These are phyloP conservation scores for Murraya paniculata DNA, from an alignment of 345 rosid genomes.

Conservation along the genomic window DNA sequence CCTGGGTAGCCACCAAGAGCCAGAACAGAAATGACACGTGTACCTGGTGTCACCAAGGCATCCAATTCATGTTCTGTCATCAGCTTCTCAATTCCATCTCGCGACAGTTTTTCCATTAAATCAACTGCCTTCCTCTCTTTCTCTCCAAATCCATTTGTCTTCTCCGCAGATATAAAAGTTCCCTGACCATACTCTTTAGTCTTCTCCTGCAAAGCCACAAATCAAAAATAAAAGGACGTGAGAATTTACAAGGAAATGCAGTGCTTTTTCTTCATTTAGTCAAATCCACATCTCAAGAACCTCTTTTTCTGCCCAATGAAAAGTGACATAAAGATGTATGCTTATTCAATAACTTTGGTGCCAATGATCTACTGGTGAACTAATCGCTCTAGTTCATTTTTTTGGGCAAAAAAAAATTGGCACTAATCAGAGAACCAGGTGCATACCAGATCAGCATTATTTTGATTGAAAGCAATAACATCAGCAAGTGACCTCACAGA, in stretches of 20 bases:
- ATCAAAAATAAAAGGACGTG: too few relatives aligned
- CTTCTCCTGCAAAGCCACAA: slow-evolving; percentile 28
- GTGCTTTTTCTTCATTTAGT: too few relatives aligned
- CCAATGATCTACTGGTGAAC: background rate
- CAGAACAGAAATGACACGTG: slow-evolving; percentile 6
- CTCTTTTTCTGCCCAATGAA: too few relatives aligned
- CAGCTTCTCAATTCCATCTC: slow-evolving; percentile 31
- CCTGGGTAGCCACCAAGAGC: slow-evolving; percentile 44
- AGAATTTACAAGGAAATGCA: too few relatives aligned
- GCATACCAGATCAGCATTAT: slow-evolving; percentile 37
- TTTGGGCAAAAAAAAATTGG: background rate
- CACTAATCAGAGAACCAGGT: background rate
- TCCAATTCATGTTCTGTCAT: slow-evolving; percentile 34
- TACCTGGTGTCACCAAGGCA: slow-evolving; percentile 26
- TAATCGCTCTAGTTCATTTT: background rate
- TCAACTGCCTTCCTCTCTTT: slow-evolving; percentile 24
- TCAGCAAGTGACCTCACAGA: slow-evolving; percentile 38
- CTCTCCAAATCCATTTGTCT: slow-evolving; percentile 23
- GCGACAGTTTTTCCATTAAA: slow-evolving; percentile 9
- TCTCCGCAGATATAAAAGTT: slow-evolving; percentile 28
- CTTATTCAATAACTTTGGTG: slow-evolving; percentile 13
- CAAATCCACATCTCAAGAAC: too few relatives aligned
- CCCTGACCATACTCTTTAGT: slow-evolving; percentile 26
- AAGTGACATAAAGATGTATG: too few relatives aligned
- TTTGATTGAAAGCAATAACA: slow-evolving; percentile 30